Conservation (phyloP, 257 asterid species). For the Capsicum chinense region DNA sequence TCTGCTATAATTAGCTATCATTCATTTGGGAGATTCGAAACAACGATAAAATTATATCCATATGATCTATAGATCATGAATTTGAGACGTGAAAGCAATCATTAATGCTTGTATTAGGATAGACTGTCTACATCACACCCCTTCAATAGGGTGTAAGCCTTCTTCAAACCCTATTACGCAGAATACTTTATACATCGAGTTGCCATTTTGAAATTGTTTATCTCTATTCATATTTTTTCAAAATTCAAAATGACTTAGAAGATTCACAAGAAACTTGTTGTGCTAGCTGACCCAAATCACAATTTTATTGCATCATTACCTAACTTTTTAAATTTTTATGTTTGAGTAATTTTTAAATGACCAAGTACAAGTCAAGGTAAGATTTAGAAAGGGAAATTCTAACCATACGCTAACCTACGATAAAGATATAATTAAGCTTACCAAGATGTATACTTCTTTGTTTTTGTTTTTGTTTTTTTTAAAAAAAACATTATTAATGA, state of each 20-base stretch:
- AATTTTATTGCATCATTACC: not conserved
- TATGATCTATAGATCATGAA: too few species aligned
- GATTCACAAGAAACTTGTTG: not conserved
- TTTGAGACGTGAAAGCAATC: too few species aligned
- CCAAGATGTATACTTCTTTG: not conserved
- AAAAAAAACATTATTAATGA: not conserved
- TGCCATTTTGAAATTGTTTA: too few species aligned
- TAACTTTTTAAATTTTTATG: not conserved
- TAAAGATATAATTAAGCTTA: not conserved
- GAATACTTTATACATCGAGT: too few species aligned
- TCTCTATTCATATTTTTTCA: too few species aligned
- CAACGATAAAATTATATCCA: too few species aligned
- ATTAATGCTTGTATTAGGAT: too few species aligned
- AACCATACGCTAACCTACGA: constrained; percentile 10
- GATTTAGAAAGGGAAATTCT: not conserved
- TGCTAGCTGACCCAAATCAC: not conserved
- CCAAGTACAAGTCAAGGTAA: not conserved
- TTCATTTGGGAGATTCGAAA: too few species aligned
- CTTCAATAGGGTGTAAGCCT: too few species aligned
- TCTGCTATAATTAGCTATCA: too few species aligned
- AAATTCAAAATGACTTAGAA: not conserved
- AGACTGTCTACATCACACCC: too few species aligned
- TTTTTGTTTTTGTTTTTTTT: not conserved
- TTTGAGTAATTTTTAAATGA: not conserved
- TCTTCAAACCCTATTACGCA: too few species aligned